Evolutionary conservation across 1,139 yeast genomes (phyloP), one percentile per base, ranked within the genome.

Genomic region (Blastobotrys raffinosifermentans): DNA sequence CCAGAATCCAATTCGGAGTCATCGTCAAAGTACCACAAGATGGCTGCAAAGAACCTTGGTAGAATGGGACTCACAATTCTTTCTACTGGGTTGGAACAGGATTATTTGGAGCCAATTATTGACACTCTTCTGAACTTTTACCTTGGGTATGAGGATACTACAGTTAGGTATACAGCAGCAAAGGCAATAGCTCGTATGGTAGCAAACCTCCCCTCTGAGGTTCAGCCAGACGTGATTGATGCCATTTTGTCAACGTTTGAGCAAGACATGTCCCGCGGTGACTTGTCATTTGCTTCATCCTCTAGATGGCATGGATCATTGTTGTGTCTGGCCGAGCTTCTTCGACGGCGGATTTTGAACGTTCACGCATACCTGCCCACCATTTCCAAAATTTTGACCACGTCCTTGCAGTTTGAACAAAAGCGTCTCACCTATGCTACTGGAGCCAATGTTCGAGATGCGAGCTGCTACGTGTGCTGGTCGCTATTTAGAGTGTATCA

Each of bases 381-480:
- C 34, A 40, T 66, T 6, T 55, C 59, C 0, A 26, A 25, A 1
- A 57, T 70, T 1, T 40, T 73, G 2, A 44, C 49, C 2, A 45
- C 45, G 14, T 72, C 83, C 0, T 56, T 78, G 4, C 72, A 67
- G 33, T 70, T 80, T 43, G 78, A 74, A 39, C 80, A 77, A 40
- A 57, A 62, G 29, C 55, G 70, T 35, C 55, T 75, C 10, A 70
- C 75, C 0, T 61, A 68, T 11, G 65, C 76, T 0, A 54, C 72
- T 9, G 94, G 94, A 0, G 62, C 73, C 2, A 86, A 80, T 47
- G 71, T 89, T 2, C 69, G 94, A 37, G 97, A 89, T 55, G 77
- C 96, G 0, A 77, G 93, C 0, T 83, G 94, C 55, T 89, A 82
- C 54, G 75, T 84, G 1, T 63, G 72, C 32, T 80, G 87, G 87